phyloP scores from a whole-genome alignment of 192 early-diverging fungal species.

The Umbelopsis isabellina region DNA sequence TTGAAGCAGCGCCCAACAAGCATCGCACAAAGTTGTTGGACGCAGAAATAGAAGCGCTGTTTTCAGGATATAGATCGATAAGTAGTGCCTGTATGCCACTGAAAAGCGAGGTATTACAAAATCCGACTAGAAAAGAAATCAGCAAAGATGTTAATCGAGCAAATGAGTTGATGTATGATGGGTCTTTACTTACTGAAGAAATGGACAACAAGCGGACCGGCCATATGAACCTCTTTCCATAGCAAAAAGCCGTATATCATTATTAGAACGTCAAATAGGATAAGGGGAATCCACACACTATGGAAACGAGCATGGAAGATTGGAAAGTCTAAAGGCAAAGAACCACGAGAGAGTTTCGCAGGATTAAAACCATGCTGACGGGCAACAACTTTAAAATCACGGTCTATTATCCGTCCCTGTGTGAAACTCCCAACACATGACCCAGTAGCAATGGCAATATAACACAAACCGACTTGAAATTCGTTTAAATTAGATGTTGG shows the following conservation, averaged over 20 bases:
- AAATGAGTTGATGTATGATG: neutral
- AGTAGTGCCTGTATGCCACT: slow-evolving; percentile 19
- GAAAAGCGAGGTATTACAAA: neutral
- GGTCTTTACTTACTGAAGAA: slow-evolving; percentile 9
- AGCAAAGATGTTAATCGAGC: too few species aligned
- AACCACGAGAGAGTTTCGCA: slow-evolving; percentile 16
- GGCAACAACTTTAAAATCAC: slow-evolving; percentile 19
- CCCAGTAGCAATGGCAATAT: slow-evolving; percentile 48
- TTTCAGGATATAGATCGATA: slow-evolving; percentile 24
- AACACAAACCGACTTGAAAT: slow-evolving; percentile 43
- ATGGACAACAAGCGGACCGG: neutral
- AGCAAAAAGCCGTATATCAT: slow-evolving; percentile 19
- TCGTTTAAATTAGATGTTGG: slow-evolving; percentile 34
- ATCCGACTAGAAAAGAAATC: slow-evolving; percentile 5
- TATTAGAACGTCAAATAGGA: neutral
- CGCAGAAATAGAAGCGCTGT: slow-evolving; percentile 27
- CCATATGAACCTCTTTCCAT: neutral
- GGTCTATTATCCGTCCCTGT: slow-evolving; percentile 33
- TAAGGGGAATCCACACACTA: slow-evolving; percentile 5
- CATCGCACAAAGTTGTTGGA: slow-evolving; percentile 34
- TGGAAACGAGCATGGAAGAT: slow-evolving; percentile 22
- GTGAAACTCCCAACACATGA: slow-evolving; percentile 42
- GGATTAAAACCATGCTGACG: slow-evolving; percentile 11
- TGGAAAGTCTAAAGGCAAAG: slow-evolving; percentile 22
- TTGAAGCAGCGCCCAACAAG: slow-evolving; percentile 23